Base-by-base conservation (phyloP, 345 rosid species). In the Turnera subulata region DNA sequence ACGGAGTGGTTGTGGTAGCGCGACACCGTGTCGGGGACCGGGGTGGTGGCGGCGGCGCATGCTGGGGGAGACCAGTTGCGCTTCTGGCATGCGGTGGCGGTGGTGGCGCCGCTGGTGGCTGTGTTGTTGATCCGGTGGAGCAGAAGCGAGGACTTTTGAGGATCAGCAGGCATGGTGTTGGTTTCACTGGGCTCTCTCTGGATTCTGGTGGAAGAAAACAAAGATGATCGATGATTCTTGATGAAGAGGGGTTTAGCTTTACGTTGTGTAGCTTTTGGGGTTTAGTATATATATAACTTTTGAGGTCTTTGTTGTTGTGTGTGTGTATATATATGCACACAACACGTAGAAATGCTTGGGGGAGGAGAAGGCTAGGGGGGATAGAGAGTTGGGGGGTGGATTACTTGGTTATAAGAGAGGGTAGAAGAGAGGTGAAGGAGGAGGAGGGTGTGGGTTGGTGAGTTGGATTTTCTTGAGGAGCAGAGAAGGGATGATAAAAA, bases 81-180 rank as follows among this genome's bases (percentile, higher is more conserved):
- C 42, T 37, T 66, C 35, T 70, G 75, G 51, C 26, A 56, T 2
- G 58, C 13, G 4, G 56, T 16, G 12, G 61, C 8, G 54, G 23
- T 26, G 38, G 65, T 42, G 32, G 56, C 18, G 8, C 35, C 8
- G 35, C 35, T 5, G 11, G 62, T 23, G 17, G 70, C 6, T 35
- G 32, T 35, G 58, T 40, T 46, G 64, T 64, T 68, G 61, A 72
- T 64, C 12, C 74, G 63, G 22, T 61, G 80, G 52, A 62, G 64
- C 2, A 76, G 20, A 17, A 72, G 44, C 6, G 80, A 61, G 14
- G 77, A 68, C 53, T 64, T 71, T 0, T 62, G 68, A 42, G 65
- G 59, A 43, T 59, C 56, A 38, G 61, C 39, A 24, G 70, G 76
- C 76, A 70, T 75, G n/a, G n/a, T n/a, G n/a, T n/a, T n/a, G n/a